Conservation (phyloP, 345 rosid genomes). For the Mangifera indica region DNA sequence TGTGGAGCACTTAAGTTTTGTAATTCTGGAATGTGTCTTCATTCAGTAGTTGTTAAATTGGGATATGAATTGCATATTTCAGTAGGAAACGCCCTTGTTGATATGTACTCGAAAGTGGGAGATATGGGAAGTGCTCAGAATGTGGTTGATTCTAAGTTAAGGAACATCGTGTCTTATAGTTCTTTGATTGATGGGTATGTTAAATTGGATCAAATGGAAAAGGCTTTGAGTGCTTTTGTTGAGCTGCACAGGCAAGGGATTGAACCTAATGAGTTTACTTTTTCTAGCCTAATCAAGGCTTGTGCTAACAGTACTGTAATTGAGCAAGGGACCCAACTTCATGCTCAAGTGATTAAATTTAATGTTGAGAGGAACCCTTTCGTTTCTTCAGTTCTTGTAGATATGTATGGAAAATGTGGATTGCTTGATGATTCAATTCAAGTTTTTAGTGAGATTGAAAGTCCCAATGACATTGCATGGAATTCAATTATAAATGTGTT, state of each 20-base stretch:
- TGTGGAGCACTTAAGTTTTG: slow-evolving; percentile 9
- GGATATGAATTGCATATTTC: slow-evolving; percentile 13
- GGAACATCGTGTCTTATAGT: slow-evolving; percentile 11
- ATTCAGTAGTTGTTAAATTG: not conserved
- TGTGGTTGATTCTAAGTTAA: not conserved
- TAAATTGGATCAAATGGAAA: slow-evolving; percentile 3
- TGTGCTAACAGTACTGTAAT: slow-evolving; percentile 15
- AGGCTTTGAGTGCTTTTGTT: slow-evolving; percentile 7
- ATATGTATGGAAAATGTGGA: slow-evolving; percentile 18
- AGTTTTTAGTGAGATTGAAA: slow-evolving; percentile 8
- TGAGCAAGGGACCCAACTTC: slow-evolving; percentile 12
- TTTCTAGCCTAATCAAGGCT: slow-evolving; percentile 14
- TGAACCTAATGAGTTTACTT: slow-evolving; percentile 11
- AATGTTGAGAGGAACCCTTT: slow-evolving; percentile 4
- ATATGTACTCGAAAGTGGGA: slow-evolving; percentile 12
- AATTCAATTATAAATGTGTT: slow-evolving; percentile 8
- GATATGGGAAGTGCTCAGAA: not conserved
- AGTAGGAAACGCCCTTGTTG: slow-evolving; percentile 8
- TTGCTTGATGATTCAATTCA: not conserved
- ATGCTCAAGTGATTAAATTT: slow-evolving; percentile 10
- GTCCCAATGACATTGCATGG: slow-evolving; percentile 11
- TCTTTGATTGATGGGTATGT: slow-evolving; percentile 16
- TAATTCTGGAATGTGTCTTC: slow-evolving; percentile 4
- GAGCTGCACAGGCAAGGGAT: slow-evolving; percentile 7
- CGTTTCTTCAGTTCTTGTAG: slow-evolving; percentile 16